Evolutionary conservation across 1,139 yeast species (phyloP), one percentile per base, ranked within the genome.

Genomic region (Wickerhamomyces sp.): DNA sequence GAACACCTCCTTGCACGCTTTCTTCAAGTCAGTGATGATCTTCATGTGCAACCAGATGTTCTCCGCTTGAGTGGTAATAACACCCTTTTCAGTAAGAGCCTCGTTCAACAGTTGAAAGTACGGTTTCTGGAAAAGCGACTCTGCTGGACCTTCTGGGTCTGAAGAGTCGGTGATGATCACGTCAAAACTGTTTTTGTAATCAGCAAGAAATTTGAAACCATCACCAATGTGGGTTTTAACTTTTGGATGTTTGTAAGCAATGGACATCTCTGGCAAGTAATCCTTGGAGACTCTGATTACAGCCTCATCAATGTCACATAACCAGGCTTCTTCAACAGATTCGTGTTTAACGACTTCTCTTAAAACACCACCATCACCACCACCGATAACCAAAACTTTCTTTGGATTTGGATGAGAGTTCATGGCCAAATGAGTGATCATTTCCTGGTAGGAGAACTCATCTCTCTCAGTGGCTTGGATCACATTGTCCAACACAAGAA

Each of bases 101-200:
- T 75, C 78, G 56, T 70, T 68, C 63, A 88, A 71, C 52, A 88
- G 71, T 62, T 81, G 71, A 61, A 87, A 88, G 70, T 87, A 88
- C 23, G 86, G 85, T 57, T 81, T 78, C 64, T 86, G 89, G 75
- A 88, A 88, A 42, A 88, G 72, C 20, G 83, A 71, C 59, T 81
- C 95, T 33, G 96, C 96, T 26, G 96, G 96, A 38, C 96, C 96
- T 61, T 88, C 96, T 32, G 96, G 96, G 60, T 88, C 96, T 25
- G 95, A 85, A 13, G 96, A 86, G 60, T 88, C 96, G 32, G 96
- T 86, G 59, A 88, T 80, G 57, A 88, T 87, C 28, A 87, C 95
- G 59, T 88, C 96, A 54, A 84, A 88, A 26, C 60, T 61, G 55
- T 74, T 71, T 54, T 75, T 78, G 65, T 78, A 78, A 47, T 82